Base-by-base conservation (phyloP, 306 rosid genomes). In the Abrus precatorius region DNA sequence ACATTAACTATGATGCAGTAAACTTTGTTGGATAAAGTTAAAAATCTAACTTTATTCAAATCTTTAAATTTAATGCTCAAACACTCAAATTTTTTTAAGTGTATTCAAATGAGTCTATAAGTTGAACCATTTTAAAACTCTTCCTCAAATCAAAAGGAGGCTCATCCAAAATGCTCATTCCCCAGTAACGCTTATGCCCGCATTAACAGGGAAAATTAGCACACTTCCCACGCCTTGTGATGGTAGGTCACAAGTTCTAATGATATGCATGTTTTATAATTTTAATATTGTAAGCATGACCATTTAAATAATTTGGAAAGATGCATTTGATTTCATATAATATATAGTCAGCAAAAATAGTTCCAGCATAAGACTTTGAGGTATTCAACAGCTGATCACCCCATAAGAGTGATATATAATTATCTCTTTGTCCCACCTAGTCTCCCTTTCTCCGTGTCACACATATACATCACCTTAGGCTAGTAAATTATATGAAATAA, bases 301-400 rank as follows among this genome's bases (percentile, higher is more conserved):
- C 34, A 7, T 10, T 28, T 6, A 44, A 12, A n/a, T 60, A 4
- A 56, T 14, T 38, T 74, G 54, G 55, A 56, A 20, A 7, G 13
- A 41, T 56, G 68, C 78, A 56, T 74, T 20, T 74, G 12, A 64
- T 13, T 44, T 65, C 36, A 65, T 20, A 36, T 36, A 36, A 36
- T 2, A 65, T 8, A 40, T 14, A 41, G 52, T 14, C 34, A 65
- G 34, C 50, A 14, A 1, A 50, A 40, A 65, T 8, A 14, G 40
- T 4, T 36, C 40, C 40, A 2, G 40, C 40, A 36, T 36, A 36
- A 2, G 40, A 36, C 8, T 9, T 8, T 1, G 11, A 65, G 34
- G 5, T 14, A 41, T n/a, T 65, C 33, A 40, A 65, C 33, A 14
- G 41, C 5, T 65, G 34, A 41, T 20, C 50, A 40, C 70, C 29